These are phyloP conservation scores for Gloeostereum incarnatum DNA, from an alignment of 768 basidiomycete genomes.

Conservation along the genomic window DNA sequence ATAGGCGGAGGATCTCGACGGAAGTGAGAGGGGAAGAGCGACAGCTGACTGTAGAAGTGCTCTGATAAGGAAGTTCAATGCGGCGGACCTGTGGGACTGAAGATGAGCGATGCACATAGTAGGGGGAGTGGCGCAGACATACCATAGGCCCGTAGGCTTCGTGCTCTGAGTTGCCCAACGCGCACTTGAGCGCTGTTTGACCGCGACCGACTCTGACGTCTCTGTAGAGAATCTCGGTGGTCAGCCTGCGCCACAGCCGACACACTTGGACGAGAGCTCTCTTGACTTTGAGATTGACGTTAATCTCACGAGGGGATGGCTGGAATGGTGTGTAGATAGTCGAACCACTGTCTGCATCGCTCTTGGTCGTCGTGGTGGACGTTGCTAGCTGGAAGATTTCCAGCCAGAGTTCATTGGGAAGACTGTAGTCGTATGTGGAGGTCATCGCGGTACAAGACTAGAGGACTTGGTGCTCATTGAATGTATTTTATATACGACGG, in stretches of 20 bases:
- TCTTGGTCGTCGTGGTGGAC: conserved; percentile 14
- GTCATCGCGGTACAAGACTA: no score
- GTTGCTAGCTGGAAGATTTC: conserved; percentile 38
- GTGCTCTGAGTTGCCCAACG: conserved; percentile 17
- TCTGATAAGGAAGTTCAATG: conserved; percentile 47
- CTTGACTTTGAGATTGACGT: conserved; percentile 23
- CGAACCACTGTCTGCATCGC: conserved; percentile 14
- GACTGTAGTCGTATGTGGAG: conserved; percentile 12
- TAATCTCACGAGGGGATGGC: conserved; percentile 14
- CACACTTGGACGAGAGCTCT: conserved; percentile 44
- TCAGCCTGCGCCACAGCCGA: conserved; percentile 42
- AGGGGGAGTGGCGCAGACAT: background rate
- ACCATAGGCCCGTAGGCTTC: conserved; percentile 16
- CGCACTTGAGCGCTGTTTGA: conserved; percentile 18
- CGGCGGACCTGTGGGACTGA: conserved; percentile 36
- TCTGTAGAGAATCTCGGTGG: conserved; percentile 39
- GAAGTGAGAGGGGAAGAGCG: conserved; percentile 19
- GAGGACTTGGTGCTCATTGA: no score
- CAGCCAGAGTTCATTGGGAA: conserved; percentile 50
- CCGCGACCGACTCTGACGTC: conserved; percentile 35
- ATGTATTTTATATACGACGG: no score
- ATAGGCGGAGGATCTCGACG: conserved; percentile 37
- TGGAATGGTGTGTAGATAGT: conserved; percentile 40
- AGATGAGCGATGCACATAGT: conserved; percentile 3
- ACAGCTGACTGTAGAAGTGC: conserved; percentile 31